A percentile compares a stretch with the other conserved stretches of the same genome.
These are phyloP conservation scores for Mucor velutinosus DNA, from an alignment of 371 early-diverging fungal genomes.

Conservation along the genomic window DNA sequence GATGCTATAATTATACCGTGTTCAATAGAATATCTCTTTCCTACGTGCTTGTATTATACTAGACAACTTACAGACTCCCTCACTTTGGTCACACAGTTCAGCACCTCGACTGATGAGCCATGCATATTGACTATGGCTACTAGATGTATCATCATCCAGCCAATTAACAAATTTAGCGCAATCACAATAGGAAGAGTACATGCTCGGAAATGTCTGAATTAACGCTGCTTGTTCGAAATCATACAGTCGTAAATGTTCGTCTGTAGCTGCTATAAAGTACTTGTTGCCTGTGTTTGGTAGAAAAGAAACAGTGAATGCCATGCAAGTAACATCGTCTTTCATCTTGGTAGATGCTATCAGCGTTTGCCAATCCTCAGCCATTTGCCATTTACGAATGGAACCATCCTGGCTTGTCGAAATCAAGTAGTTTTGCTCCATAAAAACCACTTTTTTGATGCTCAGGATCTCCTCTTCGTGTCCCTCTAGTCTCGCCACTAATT, in stretches of 20 bases:
- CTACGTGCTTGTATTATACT: not conserved
- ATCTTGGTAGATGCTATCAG: constrained; percentile 62
- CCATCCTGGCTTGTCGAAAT: constrained; percentile 93
- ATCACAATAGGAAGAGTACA: constrained; percentile 91
- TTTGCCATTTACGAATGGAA: constrained; percentile 85
- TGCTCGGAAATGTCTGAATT: constrained; percentile 76
- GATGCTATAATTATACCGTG: constrained; percentile 52
- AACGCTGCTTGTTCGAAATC: constrained; percentile 84
- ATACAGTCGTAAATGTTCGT: constrained; percentile 82
- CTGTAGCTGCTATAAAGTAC: constrained; percentile 88
- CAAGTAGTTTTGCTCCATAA: constrained; percentile 77
- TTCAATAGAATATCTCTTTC: not conserved
- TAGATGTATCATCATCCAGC: constrained; percentile 45
- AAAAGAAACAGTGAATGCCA: constrained; percentile 93
- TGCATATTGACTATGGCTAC: constrained; percentile 49
- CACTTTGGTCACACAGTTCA: constrained; percentile 84
- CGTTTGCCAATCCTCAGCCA: constrained; percentile 73
- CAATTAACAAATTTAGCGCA: constrained; percentile 80
- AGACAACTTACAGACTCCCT: constrained; percentile 68
- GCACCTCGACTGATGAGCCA: constrained; percentile 88
- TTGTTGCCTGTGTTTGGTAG: constrained; percentile 91
- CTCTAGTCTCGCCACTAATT: constrained; percentile 69
- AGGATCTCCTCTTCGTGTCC: constrained; percentile 90
- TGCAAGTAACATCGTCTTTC: constrained; percentile 85
- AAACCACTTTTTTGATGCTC: constrained; percentile 74